These are phyloP conservation scores for Albizia julibrissin DNA, from an alignment of 306 rosid genomes.

Conservation along the genomic window DNA sequence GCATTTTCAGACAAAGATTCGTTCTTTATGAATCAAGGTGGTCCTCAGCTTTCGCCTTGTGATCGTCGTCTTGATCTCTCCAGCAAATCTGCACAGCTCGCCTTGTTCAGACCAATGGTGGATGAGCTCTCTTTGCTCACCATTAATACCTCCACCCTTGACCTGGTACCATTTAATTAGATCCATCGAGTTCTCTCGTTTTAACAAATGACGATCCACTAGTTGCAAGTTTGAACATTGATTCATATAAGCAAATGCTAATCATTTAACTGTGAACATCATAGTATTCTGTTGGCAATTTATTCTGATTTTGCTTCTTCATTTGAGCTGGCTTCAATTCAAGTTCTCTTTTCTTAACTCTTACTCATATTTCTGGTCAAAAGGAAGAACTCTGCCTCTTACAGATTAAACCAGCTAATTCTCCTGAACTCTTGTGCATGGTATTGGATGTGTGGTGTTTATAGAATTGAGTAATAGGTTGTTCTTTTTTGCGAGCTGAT, in stretches of 20 bases:
- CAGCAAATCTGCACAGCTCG: slow-evolving; percentile 47
- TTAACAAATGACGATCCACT: too few species aligned
- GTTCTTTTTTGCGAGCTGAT: slow-evolving; percentile 4
- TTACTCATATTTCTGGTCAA: neutral
- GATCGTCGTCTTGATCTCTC: slow-evolving; percentile 63
- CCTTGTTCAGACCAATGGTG: slow-evolving; percentile 72
- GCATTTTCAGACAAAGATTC: slow-evolving; percentile 61
- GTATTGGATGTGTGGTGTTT: neutral
- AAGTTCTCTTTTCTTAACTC: neutral
- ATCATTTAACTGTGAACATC: neutral
- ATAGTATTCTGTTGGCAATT: neutral
- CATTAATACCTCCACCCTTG: slow-evolving; percentile 38
- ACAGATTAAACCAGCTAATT: neutral
- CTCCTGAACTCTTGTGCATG: neutral
- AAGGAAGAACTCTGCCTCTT: neutral
- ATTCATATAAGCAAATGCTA: neutral
- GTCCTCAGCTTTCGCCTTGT: slow-evolving; percentile 82
- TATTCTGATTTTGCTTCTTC: neutral
- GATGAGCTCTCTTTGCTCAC: slow-evolving; percentile 77
- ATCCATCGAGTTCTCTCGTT: neutral
- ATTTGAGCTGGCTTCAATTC: neutral
- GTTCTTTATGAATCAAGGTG: slow-evolving; percentile 48
- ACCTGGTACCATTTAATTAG: slow-evolving; percentile 40
- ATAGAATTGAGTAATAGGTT: neutral
- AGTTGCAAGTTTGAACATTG: too few species aligned